Evolutionary conservation across 176 grass and related monocot genomes (phyloP).

Genomic region (Miscanthus lutarioriparius): DNA sequence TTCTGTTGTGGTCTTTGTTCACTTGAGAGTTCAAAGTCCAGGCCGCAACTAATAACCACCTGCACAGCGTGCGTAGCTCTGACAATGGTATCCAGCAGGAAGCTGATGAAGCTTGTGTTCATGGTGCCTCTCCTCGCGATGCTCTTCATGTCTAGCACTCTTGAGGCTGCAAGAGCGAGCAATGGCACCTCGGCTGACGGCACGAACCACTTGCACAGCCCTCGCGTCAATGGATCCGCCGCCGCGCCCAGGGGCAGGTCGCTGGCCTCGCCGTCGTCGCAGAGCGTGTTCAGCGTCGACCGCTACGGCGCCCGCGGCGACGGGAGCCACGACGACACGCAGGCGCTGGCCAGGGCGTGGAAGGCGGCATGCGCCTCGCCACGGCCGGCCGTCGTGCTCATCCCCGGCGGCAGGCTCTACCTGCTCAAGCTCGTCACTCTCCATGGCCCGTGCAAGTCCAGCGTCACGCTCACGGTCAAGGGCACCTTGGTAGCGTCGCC

Average conservation of each 20-base stretch:
- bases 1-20: not conserved
- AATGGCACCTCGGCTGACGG: not conserved
- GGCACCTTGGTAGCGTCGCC: constrained; percentile 63
- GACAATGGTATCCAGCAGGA: not conserved
- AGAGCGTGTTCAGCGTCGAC: constrained; percentile 47
- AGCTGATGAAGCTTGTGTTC: not conserved
- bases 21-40: not conserved
- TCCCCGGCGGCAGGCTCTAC: constrained; percentile 54
- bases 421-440: constrained; percentile 54
- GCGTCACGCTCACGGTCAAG: constrained; percentile 46
- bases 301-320: constrained; percentile 60
- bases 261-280: constrained; percentile 19
- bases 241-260: not conserved
- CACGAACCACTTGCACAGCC: not conserved
- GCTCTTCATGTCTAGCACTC: not conserved
- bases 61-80: not conserved
- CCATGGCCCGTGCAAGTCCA: constrained; percentile 64
- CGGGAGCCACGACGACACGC: constrained; percentile 54
- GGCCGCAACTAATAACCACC: not conserved
- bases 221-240: not conserved
- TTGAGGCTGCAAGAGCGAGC: not conserved
- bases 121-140: not conserved
- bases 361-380: constrained; percentile 54
- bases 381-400: constrained; percentile 42
- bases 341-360: constrained; percentile 59